Base-by-base conservation (phyloP, 139 green algal genomes). In the Chlorella ohadii region DNA sequence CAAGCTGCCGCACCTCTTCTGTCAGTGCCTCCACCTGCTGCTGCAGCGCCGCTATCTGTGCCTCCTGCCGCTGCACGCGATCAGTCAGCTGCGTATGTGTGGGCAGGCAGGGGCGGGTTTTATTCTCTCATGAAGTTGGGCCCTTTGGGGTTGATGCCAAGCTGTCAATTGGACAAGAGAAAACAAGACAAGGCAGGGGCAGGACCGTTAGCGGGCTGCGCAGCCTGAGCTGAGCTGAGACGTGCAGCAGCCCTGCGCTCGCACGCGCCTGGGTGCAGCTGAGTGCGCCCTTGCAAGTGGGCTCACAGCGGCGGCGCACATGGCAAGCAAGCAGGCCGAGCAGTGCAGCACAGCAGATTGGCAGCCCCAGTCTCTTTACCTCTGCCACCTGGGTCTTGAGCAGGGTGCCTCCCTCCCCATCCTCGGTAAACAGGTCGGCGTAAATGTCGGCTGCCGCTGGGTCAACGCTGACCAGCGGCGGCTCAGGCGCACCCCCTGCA, bases 311-410 rank as follows among this genome's bases (percentile, higher is more conserved):
- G n/a, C n/a, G n/a, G n/a, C n/a, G n/a, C n/a, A n/a, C n/a, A n/a
- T 44, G n/a, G 3, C 65, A 72, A 51, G n/a, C 65, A 44, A 22
- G 2, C 28, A 41, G 25, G 34, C 20, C 28, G n/a, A 39, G 31
- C n/a, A n/a, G n/a, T n/a, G n/a, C n/a, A n/a, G n/a, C n/a, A n/a
- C n/a, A n/a, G n/a, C n/a, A n/a, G 28, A 0, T 17, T 33, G n/a
- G 59, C 25, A 66, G 25, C 59, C 13, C 28, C 16, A 16, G n/a
- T n/a, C n/a, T n/a, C 19, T 20, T 28, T 25, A 88, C 78, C 47
- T 88, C 71, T 0, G 79, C 78, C 36, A 88, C 31, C 15, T 88
- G 78, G 1, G 84, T 87, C 28, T 87, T 70, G 27, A 88, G 64
- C 61, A 88, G 67, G 0, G 63, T 59, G 33, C 68, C 65, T 44